Evolutionary conservation across 768 basidiomycete species (phyloP), one percentile per base, ranked within the genome.

Genomic region (Leccinum fibrillosum): DNA sequence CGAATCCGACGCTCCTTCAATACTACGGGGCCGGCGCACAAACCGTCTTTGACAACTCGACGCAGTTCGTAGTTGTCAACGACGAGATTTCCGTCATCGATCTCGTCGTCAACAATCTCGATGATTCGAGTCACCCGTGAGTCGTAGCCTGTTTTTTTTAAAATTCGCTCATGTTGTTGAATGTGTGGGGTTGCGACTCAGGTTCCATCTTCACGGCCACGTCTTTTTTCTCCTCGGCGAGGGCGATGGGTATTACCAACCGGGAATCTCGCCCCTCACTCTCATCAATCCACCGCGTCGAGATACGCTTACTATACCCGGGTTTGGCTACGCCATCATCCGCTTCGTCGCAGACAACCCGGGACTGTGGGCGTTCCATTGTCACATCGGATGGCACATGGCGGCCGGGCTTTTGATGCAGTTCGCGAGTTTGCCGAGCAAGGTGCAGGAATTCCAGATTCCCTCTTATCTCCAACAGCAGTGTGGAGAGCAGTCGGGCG

Each of bases 281-380:
- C 67, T 69, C 49, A 68, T 55, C 56, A 74, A 78, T 53, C 74
- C 78, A 8, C 69, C 78, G 56, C 69, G 76, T 11, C 69, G 78
- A 9, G 79, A 80, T 62, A 78, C 78, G 1, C 56, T 77, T 15
- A 67, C 77, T 37, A 58, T 80, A 44, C 77, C 77, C 1, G 72
- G 72, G 19, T 78, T 64, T 56, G 71, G 72, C 28, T 79, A 68
- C 64, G 61, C 70, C 28, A 66, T 69, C 17, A 68, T 80, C 21
- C 74, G 79, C 30, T 78, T 78, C 57, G 66, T 76, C 15, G 71
- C 74, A 5, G 77, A 80, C 62, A 79, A 79, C 54, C 75, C 79
- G 0, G 78, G 79, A 30, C 56, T 77, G 39, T 80, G 78, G 78
- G 75, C 77, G 1, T 76, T 80, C 66, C 78, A 80, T 62, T 80